Percentiles rank a stretch among this genome's conserved stretches.
Conservation (phyloP, 768 basidiomycete genomes). For the Pholiota conissans region DNA sequence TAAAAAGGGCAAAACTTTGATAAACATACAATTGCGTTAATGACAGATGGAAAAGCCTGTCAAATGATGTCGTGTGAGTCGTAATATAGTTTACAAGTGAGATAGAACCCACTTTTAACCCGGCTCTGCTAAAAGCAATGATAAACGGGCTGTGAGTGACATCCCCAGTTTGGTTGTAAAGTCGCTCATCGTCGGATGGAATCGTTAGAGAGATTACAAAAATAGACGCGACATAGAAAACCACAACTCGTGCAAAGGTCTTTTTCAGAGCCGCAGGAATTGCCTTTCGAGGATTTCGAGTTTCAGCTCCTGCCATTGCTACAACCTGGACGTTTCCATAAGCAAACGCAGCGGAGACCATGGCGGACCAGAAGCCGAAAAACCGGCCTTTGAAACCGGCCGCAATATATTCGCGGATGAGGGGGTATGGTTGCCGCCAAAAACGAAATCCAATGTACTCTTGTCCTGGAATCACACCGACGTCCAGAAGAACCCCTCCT, state of each 20-base stretch:
- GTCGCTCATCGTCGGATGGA: slow-evolving; percentile 51
- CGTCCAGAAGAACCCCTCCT: slow-evolving; percentile 41
- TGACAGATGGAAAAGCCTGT: slow-evolving; percentile 30
- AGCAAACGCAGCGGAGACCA: slow-evolving; percentile 55
- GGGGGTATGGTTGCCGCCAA: slow-evolving; percentile 36
- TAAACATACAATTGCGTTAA: slow-evolving; percentile 54
- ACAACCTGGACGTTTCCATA: slow-evolving; percentile 60
- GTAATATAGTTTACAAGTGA: neutral
- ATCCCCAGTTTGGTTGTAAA: slow-evolving; percentile 25
- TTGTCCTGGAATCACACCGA: slow-evolving; percentile 49
- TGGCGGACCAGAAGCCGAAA: slow-evolving; percentile 46
- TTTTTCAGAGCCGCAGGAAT: slow-evolving; percentile 65
- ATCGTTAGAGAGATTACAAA: slow-evolving; percentile 69
- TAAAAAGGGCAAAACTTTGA: neutral
- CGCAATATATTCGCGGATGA: slow-evolving; percentile 26
- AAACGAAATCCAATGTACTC: slow-evolving; percentile 46
- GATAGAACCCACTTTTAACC: slow-evolving; percentile 47
- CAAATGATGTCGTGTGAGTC: neutral
- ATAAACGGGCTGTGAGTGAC: slow-evolving; percentile 73
- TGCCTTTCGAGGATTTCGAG: slow-evolving; percentile 60
- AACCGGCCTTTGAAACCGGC: slow-evolving; percentile 43
- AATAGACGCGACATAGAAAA: slow-evolving; percentile 54
- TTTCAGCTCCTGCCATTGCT: slow-evolving; percentile 51
- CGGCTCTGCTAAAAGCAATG: slow-evolving; percentile 61
- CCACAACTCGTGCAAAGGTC: slow-evolving; percentile 41